Percentiles rank a stretch among this genome's conserved stretches.
Evolutionary conservation across 441 rosid genomes (phyloP).

Genomic region (Geranium incanum): DNA sequence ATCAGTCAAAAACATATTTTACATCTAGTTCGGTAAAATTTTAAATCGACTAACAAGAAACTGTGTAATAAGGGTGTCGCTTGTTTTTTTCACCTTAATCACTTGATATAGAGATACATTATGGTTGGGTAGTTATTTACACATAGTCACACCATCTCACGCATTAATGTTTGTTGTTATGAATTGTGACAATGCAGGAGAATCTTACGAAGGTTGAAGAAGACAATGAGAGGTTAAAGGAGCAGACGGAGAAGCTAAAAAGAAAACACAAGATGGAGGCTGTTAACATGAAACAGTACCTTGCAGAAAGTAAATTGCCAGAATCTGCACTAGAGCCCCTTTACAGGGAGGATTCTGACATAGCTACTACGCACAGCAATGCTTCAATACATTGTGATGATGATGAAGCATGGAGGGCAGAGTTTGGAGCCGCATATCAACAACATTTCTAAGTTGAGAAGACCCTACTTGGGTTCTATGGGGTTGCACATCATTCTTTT

Average conservation of each 20-base stretch:
- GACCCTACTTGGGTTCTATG: neutral
- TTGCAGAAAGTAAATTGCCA: conserved; percentile 75
- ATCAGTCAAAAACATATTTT: no score
- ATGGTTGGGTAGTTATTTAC: no score
- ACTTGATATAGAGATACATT: no score
- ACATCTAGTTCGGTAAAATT: no score
- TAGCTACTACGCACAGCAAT: conserved; percentile 20
- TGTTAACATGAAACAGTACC: conserved; percentile 70
- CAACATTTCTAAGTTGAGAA: conserved; percentile 43
- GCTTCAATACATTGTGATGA: conserved; percentile 29
- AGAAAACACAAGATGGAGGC: conserved; percentile 89
- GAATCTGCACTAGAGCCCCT: conserved; percentile 69
- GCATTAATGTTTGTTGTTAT: no score
- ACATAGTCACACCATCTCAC: no score
- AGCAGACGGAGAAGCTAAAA: conserved; percentile 74
- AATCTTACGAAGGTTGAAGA: conserved; percentile 40
- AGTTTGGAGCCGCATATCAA: conserved; percentile 67
- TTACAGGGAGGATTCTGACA: conserved; percentile 36
- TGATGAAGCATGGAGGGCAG: conserved; percentile 81
- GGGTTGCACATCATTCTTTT: no score
- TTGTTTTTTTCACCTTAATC: no score
- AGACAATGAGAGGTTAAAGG: conserved; percentile 76
- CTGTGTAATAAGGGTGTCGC: no score
- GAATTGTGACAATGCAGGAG: conserved; percentile 37
- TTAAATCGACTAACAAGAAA: no score